phyloP scores from a whole-genome alignment of 164 flowering plant species.

The Protea cynaroides region DNA sequence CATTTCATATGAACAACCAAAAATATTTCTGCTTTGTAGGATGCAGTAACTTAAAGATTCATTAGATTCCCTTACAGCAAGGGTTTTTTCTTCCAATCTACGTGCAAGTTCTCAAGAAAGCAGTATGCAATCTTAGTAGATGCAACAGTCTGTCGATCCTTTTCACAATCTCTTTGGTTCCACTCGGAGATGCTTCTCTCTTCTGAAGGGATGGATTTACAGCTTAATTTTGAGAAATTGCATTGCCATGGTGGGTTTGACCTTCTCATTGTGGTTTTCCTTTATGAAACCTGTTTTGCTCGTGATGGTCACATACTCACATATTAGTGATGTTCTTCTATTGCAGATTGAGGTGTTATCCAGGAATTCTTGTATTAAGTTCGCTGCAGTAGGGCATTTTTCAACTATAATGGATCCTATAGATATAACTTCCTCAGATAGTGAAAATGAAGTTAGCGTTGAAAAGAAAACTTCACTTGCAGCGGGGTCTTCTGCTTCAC shows the following conservation, averaged over 20 bases:
- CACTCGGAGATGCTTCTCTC: constrained; percentile 13
- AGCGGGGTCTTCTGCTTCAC: constrained; percentile 18
- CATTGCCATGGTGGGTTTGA: constrained; percentile 20
- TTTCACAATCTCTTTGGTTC: constrained; percentile 11
- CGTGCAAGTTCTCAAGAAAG: constrained; percentile 12
- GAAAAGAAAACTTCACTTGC: constrained; percentile 13
- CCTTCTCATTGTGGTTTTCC: background rate
- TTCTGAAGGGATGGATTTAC: constrained; percentile 26
- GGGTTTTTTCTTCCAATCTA: constrained; percentile 3
- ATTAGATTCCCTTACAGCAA: constrained; percentile 3
- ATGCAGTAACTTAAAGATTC: constrained; percentile 4
- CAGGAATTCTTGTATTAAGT: constrained; percentile 11
- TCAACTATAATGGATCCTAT: constrained; percentile 37
- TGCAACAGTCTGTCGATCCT: constrained; percentile 17
- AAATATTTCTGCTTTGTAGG: background rate
- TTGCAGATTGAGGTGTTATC: constrained; percentile 20
- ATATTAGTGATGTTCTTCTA: background rate
- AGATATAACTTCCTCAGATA: constrained; percentile 71
- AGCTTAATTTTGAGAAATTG: constrained; percentile 16
- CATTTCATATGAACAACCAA: background rate
- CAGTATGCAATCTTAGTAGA: constrained; percentile 15
- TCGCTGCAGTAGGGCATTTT: constrained; percentile 1
- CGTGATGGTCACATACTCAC: background rate
- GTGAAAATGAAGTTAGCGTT: constrained; percentile 41
- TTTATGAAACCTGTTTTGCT: background rate